phyloP scores from a whole-genome alignment of 2,329 filamentous ascomycete species.

The Penicillium sp. region DNA sequence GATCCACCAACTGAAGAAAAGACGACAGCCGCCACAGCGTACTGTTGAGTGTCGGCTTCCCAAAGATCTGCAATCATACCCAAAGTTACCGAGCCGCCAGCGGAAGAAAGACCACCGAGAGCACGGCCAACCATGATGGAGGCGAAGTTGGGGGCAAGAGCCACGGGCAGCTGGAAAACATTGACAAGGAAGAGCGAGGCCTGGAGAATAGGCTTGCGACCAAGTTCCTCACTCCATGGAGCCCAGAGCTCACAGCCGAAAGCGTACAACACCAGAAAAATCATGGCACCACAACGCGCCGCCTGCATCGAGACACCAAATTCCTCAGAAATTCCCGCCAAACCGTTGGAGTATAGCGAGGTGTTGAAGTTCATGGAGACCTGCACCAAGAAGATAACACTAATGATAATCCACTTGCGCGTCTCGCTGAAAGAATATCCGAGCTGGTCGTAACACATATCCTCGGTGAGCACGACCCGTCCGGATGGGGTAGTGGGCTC shows the following conservation, averaged over 20 bases:
- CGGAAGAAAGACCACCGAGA: conserved; percentile 67
- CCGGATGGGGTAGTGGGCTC: conserved; percentile 25
- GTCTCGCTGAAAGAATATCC: conserved; percentile 59
- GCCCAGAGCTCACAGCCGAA: conserved; percentile 89
- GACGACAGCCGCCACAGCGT: conserved; percentile 72
- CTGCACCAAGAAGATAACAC: conserved; percentile 71
- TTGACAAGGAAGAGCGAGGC: conserved; percentile 72
- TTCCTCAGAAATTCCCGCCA: conserved; percentile 63
- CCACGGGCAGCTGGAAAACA: conserved; percentile 71
- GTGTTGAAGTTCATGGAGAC: conserved; percentile 79
- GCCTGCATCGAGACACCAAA: conserved; percentile 67
- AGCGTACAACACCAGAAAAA: conserved; percentile 76
- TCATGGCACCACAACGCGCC: conserved; percentile 70
- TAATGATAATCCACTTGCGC: conserved; percentile 72
- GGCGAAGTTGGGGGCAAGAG: conserved; percentile 69
- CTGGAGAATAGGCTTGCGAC: conserved; percentile 73
- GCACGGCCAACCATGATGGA: conserved; percentile 68
- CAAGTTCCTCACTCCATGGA: conserved; percentile 81
- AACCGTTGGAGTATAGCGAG: conserved; percentile 68
- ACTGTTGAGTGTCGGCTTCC: conserved; percentile 69
- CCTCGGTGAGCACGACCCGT: conserved; percentile 46
- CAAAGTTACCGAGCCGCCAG: conserved; percentile 69
- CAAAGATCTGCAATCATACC: conserved; percentile 75
- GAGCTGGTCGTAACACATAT: conserved; percentile 65
- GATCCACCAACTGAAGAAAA: conserved; percentile 78